Evolutionary conservation across 2,329 filamentous ascomycete species (phyloP).

Genomic region (Zymoseptoria ardabiliae): DNA sequence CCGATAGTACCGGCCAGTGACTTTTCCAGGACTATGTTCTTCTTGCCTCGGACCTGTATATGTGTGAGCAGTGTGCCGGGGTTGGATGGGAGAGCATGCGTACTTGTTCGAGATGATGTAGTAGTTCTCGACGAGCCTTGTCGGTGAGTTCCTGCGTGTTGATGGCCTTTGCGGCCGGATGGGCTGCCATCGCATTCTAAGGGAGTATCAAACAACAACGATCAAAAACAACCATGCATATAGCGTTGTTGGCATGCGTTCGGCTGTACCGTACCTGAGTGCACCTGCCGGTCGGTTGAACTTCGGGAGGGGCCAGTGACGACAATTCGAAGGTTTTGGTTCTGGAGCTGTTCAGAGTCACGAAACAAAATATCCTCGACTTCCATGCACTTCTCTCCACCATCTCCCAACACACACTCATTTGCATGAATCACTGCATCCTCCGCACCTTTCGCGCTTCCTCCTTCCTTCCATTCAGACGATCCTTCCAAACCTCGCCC

Average conservation of each 20-base stretch:
- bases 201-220: no score
- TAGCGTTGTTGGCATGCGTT: no score
- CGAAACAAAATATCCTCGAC: background rate
- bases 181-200: slow-evolving; percentile 29
- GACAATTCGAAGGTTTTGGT: background rate
- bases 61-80: slow-evolving; percentile 9
- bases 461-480: background rate
- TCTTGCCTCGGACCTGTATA: slow-evolving; percentile 86
- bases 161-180: slow-evolving; percentile 56
- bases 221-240: no score
- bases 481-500: background rate
- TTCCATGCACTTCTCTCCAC: background rate
- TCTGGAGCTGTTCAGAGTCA: background rate
- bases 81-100: slow-evolving; percentile 40
- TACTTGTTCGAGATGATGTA: slow-evolving; percentile 91
- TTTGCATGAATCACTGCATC: background rate
- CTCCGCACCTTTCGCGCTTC: background rate
- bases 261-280: no score
- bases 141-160: slow-evolving; percentile 69
- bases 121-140: slow-evolving; percentile 78
- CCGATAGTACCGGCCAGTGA: slow-evolving; percentile 83
- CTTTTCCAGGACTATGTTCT: slow-evolving; percentile 91
- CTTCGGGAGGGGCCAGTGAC: background rate
- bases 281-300: background rate
- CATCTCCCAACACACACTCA: background rate